phyloP scores from a whole-genome alignment of 1,284 basidiomycete genomes.

The Testicularia cyperi region DNA sequence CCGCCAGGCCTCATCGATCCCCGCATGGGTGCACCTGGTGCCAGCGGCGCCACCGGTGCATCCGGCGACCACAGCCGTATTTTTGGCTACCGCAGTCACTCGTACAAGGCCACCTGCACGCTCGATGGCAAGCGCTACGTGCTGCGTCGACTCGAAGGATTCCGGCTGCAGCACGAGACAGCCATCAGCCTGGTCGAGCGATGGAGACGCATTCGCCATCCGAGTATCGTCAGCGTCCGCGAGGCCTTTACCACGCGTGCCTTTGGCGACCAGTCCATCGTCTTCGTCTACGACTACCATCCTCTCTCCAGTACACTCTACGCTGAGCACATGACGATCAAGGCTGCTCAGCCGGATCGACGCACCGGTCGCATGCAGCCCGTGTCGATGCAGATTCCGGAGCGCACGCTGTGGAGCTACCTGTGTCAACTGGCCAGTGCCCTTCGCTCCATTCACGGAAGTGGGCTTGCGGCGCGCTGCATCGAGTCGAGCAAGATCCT shows the following conservation, averaged over 20 bases:
- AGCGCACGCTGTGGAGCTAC: slow-evolving; percentile 91
- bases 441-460: slow-evolving; percentile 80
- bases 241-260: slow-evolving; percentile 95
- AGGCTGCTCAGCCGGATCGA: slow-evolving; percentile 60
- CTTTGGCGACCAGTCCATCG: slow-evolving; percentile 82
- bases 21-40: slow-evolving; percentile 42
- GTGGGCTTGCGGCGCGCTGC: slow-evolving; percentile 77
- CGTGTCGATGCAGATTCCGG: slow-evolving; percentile 65
- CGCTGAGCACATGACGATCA: slow-evolving; percentile 67
- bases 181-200: slow-evolving; percentile 82
- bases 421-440: slow-evolving; percentile 86
- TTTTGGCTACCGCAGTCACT: slow-evolving; percentile 68
- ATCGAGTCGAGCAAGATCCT: slow-evolving; percentile 86
- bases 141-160: slow-evolving; percentile 83
- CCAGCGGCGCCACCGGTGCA: slow-evolving; percentile 42
- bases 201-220: slow-evolving; percentile 85
- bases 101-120: slow-evolving; percentile 79
- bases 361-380: slow-evolving; percentile 54
- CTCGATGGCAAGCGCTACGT: slow-evolving; percentile 78
- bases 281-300: slow-evolving; percentile 90
- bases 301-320: slow-evolving; percentile 80
- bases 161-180: slow-evolving; percentile 69
- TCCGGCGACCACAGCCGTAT: slow-evolving; percentile 61
- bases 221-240: slow-evolving; percentile 77
- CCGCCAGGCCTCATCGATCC: slow-evolving; percentile 42